These are phyloP conservation scores for Puccinia novopanici DNA, from an alignment of 1,284 basidiomycete genomes.

Conservation along the genomic window DNA sequence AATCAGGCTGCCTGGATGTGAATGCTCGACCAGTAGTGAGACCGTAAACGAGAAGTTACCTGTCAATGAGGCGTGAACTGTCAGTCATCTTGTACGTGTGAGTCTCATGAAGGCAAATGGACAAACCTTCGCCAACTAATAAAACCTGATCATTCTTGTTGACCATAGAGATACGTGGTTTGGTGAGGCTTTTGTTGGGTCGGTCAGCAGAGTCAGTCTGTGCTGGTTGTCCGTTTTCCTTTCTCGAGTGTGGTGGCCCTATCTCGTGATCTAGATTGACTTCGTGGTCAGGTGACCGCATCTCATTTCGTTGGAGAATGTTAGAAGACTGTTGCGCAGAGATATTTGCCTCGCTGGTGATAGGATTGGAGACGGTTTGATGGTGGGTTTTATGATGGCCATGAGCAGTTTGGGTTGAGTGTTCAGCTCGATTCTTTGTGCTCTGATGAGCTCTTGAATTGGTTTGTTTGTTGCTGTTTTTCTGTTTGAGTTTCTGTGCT, in stretches of 20 bases:
- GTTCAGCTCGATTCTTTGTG: background rate
- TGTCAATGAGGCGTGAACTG: slow-evolving; percentile 47
- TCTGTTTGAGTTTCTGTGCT: background rate
- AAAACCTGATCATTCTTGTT: slow-evolving; percentile 27
- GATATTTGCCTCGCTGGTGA: too few relatives aligned
- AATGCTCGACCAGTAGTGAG: slow-evolving; percentile 66
- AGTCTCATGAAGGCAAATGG: background rate
- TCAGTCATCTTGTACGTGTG: too few relatives aligned
- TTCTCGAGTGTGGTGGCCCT: background rate
- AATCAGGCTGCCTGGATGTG: slow-evolving; percentile 68
- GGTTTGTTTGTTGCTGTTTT: background rate
- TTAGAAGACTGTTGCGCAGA: too few relatives aligned
- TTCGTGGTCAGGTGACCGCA: too few relatives aligned
- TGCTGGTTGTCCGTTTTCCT: background rate
- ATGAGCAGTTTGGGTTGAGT: too few relatives aligned
- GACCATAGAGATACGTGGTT: slow-evolving; percentile 14
- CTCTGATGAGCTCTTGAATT: background rate
- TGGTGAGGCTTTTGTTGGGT: background rate
- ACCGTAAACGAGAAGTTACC: slow-evolving; percentile 89
- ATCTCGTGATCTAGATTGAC: background rate
- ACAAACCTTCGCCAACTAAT: slow-evolving; percentile 38
- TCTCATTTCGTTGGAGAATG: too few relatives aligned
- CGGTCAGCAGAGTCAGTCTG: background rate
- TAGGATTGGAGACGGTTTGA: too few relatives aligned
- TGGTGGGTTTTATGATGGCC: too few relatives aligned